Evolutionary conservation across 169 alveolate genomes (phyloP), one percentile per base, ranked within the genome.

Genomic region (Toxoplasma gondii): DNA sequence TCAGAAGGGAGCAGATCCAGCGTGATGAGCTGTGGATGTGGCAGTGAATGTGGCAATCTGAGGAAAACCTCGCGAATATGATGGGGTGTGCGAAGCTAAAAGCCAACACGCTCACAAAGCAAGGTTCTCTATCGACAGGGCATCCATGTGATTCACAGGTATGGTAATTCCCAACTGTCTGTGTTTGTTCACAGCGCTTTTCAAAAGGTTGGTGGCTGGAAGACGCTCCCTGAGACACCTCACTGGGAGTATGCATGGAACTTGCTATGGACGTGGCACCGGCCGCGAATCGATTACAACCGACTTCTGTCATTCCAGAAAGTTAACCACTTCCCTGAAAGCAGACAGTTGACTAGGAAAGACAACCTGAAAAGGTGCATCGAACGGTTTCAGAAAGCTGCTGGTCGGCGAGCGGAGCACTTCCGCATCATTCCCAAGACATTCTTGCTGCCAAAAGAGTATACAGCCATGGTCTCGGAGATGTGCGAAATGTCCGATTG

Each of bases 221-320:
- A 93, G 86, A 97, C 96, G 53, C 82, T 96, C 17, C 98, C 98
- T 41, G 98, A 97, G 92, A 98, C 98, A 22, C 82, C 95, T 45
- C 96, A 96, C 67, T 88, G 96, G 17, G 92, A 53, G 49, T 95
- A 90, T 86, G 95, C 97, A 0, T 97, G 98, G 98, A 97, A 97
- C 93, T 88, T 97, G 43, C 92, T 97, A 80, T 97, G 98, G 98
- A 97, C 98, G 34, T 97, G 98, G 98, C 93, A 96, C 9, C 97
- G 96, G 80, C 98, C 98, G 27, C 84, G 96, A 80, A 95, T 97
- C 58, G 98, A 97, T 92, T 94, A 97, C 54, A 87, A 95, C 69
- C 96, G 96, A 93, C 95, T 97, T 0, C 49, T 97, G 17, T 95
- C 95, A 0, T 97, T 97, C 96, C 96, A 97, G 84, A 96, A 96